Percentiles rank a stretch among this genome's conserved stretches.
Conservation (phyloP, 169 alveolate species). For the Babesia caballi region DNA sequence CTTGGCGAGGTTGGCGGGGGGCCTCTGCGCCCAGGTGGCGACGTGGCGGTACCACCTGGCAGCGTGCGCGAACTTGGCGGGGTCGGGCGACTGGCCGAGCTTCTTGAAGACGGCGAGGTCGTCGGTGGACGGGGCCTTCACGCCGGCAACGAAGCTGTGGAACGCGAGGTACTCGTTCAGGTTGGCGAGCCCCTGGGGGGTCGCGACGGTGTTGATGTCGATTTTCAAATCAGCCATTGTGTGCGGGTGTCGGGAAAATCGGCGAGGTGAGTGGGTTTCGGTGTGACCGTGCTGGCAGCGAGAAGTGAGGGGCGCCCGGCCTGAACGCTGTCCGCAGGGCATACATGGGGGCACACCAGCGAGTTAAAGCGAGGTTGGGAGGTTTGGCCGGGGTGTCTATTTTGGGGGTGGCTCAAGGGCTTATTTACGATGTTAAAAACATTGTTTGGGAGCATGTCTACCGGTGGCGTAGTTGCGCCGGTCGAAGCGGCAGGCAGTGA, state of each 20-base stretch:
- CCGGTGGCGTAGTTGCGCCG: no score
- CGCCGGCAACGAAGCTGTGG: constrained; percentile 67
- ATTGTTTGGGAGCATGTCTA: no score
- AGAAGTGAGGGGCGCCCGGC: not conserved
- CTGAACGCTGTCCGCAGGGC: not conserved
- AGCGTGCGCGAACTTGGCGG: constrained; percentile 32
- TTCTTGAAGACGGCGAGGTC: constrained; percentile 62
- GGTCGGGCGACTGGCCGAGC: constrained; percentile 60
- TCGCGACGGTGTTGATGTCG: constrained; percentile 33
- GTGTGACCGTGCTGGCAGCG: not conserved
- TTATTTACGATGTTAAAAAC: no score
- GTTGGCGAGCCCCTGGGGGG: constrained; percentile 33
- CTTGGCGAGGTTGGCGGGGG: constrained; percentile 60
- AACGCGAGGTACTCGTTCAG: constrained; percentile 51
- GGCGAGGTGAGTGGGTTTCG: not conserved
- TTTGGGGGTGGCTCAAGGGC: no score
- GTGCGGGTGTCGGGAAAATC: not conserved
- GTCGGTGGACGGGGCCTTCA: constrained; percentile 52
- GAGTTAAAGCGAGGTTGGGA: not conserved
- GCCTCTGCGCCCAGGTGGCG: constrained; percentile 52
- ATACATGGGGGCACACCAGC: constrained; percentile 13
- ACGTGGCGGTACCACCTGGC: constrained; percentile 64
- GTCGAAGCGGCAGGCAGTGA: no score
- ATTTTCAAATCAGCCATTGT: constrained; percentile 54
- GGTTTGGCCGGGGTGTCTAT: no score